Percentiles rank a stretch among this genome's conserved stretches.
phyloP scores from a whole-genome alignment of 306 rosid genomes.

The Dalbergia cochinchinensis region DNA sequence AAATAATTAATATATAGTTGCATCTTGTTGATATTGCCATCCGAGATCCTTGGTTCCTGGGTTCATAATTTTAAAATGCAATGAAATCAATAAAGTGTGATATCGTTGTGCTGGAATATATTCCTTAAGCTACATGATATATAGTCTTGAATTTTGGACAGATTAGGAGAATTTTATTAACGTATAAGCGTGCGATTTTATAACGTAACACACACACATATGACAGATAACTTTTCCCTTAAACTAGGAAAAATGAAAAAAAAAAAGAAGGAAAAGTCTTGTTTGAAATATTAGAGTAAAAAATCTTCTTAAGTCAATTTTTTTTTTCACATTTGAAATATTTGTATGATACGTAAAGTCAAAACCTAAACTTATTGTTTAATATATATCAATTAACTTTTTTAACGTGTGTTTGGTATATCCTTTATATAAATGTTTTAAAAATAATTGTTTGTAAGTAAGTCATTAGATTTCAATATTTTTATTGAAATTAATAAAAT shows the following conservation, averaged over 20 bases:
- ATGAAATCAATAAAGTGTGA: background rate
- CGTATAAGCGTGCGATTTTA: background rate
- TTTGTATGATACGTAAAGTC: background rate
- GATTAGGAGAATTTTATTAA: background rate
- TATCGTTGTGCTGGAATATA: background rate
- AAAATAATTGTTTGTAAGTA: too few relatives aligned
- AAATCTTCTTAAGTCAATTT: background rate
- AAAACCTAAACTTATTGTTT: background rate
- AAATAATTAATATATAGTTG: background rate
- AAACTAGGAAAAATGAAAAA: background rate
- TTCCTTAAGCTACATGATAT: background rate
- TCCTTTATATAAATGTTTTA: background rate
- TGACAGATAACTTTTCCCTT: background rate
- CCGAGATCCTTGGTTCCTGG: background rate
- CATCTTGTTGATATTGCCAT: background rate
- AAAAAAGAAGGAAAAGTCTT: background rate
- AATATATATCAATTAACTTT: background rate
- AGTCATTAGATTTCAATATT: too few relatives aligned
- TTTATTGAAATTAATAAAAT: too few relatives aligned
- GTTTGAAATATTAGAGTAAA: background rate
- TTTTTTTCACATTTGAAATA: background rate
- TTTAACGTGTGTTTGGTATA: background rate
- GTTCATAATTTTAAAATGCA: background rate
- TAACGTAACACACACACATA: too few relatives aligned
- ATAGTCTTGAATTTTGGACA: background rate